phyloP scores from a whole-genome alignment of 2,329 filamentous ascomycete species.

The Aspergillus sp. region DNA sequence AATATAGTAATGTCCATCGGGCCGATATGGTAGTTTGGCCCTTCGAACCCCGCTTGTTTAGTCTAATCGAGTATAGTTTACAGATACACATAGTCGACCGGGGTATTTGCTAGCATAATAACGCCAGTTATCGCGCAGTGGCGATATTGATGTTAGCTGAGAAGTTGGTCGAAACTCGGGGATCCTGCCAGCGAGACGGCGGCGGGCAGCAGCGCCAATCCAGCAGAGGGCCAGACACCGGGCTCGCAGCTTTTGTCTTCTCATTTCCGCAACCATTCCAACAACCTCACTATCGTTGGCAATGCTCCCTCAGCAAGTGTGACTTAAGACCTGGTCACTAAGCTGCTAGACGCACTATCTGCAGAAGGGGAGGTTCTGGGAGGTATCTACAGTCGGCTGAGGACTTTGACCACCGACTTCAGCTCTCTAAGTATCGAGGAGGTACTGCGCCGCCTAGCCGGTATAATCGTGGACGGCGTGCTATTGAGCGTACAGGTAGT shows the following conservation, averaged over 20 bases:
- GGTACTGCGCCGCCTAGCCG: background rate
- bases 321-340: background rate
- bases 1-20: background rate
- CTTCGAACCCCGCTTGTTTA: background rate
- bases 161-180: background rate
- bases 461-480: background rate
- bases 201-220: background rate
- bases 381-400: background rate
- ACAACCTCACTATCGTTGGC: background rate
- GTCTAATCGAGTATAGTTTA: background rate
- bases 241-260: conserved; percentile 5
- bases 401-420: background rate
- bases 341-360: background rate
- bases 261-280: conserved; percentile 7
- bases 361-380: background rate
- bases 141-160: background rate
- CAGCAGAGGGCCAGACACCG: conserved; percentile 4
- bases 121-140: background rate
- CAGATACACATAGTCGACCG: background rate
- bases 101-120: background rate
- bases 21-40: background rate
- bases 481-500: conserved; percentile 9
- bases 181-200: background rate
- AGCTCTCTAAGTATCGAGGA: background rate
- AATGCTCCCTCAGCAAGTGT: background rate